Base-by-base conservation (phyloP, 768 basidiomycete genomes). In the Pulveroboletus sp. region DNA sequence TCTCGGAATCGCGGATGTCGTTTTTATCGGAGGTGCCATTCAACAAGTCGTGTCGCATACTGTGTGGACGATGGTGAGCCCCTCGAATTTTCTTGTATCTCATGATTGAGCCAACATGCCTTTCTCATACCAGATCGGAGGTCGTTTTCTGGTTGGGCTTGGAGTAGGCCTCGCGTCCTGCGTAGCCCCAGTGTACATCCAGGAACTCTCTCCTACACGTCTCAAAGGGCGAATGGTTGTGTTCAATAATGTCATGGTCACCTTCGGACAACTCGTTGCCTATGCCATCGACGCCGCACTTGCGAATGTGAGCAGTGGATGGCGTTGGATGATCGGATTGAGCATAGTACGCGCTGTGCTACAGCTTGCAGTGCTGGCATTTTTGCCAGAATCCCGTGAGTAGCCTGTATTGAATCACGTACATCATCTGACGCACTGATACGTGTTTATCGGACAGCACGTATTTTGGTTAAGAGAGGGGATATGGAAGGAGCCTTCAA, bases 311-410 rank as follows among this genome's bases (percentile, higher is more conserved):
- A 65, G 66, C 29, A 68, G 75, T 4, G 90, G 90, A 3, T 93
- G 90, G 90, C 71, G 90, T 45, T 91, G 81, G 81, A 87, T 90
- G 85, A 85, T 88, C 14, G 90, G 87, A 4, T 69, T 91, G 3
- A 86, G 89, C 13, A 79, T 79, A 2, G 70, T 86, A 3, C 87
- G 87, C 1, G 82, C 86, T 2, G 82, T 66, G 3, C 47, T 88
- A 7, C 88, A 90, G 59, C 71, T 84, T 32, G 38, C 75, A 4
- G 67, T 82, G 45, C 60, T 90, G 42, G 70, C 80, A 45, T 81
- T 85, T 61, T 71, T 90, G 4, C 90, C 90, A 3, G 90, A 92
- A 66, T 85, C 85, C 40, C 90, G 86, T 87, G 51, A 62, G 84
- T 74, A 17, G 31, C 16, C 12, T 29, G 20, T 4, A 24, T 19